These are phyloP conservation scores for Blastobotrys malaysiensis DNA, from an alignment of 1,139 yeast species.

Conservation along the genomic window DNA sequence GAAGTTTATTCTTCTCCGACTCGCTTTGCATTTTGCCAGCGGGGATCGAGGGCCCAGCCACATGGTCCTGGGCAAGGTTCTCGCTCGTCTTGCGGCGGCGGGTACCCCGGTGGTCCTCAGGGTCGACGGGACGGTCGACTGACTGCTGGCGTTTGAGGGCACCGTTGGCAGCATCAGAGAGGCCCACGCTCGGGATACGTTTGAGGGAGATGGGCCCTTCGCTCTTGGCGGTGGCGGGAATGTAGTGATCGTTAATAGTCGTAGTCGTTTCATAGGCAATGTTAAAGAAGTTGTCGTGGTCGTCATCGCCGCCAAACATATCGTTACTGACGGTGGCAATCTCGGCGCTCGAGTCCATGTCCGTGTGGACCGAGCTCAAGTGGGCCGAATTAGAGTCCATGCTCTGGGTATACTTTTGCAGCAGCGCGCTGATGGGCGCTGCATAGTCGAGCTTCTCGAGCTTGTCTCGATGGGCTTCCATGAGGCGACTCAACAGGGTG, in stretches of 20 bases:
- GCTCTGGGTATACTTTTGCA: conserved; percentile 8
- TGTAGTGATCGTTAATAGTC: background rate
- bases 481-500: conserved; percentile 46
- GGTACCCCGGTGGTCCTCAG: conserved; percentile 7
- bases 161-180: background rate
- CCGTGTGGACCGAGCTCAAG: conserved; percentile 10
- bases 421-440: conserved; percentile 6
- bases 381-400: conserved; percentile 6
- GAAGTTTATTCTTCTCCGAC: background rate
- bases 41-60: background rate
- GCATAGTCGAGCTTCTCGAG: conserved; percentile 36
- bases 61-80: conserved; percentile 6
- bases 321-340: background rate
- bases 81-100: conserved; percentile 10
- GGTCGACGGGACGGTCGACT: conserved; percentile 1
- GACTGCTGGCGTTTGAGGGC: conserved; percentile 13
- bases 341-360: conserved; percentile 3
- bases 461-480: conserved; percentile 39
- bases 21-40: background rate
- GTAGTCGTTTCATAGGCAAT: conserved; percentile 1
- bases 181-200: background rate
- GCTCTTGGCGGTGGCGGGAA: background rate
- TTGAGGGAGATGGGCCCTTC: background rate
- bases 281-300: background rate
- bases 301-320: conserved; percentile 2